Evolutionary conservation across 768 basidiomycete species (phyloP), one percentile per base, ranked within the genome.

Genomic region (Amanita pseudoporphyria): DNA sequence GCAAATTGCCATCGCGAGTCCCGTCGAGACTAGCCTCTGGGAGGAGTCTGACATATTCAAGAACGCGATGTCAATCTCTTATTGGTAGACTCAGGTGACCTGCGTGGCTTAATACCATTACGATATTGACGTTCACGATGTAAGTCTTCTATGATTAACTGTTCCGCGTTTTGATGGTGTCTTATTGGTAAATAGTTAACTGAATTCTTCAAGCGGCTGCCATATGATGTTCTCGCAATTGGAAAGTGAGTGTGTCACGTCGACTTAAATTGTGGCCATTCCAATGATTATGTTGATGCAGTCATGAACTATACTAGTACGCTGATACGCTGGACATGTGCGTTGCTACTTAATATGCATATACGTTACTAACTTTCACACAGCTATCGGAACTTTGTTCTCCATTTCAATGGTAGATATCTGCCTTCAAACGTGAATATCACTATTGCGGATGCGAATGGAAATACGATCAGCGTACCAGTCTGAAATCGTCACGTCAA

Each of bases 391-490:
- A 84, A 84, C 60, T 85, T 90, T 57, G 79, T 68, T 3, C 82
- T 79, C 2, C 66, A 77, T 40, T 73, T 81, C 63, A 70, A 76
- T 6, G 88, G 85, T 5, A 73, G 81, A 39, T 93, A 91, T 62
- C 67, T 96, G 41, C 80, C 88, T 1, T 87, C 83, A 2, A 95
- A 95, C 57, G 86, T 79, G 49, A 87, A 94, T 66, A 87, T 95
- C 60, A 91, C 89, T 2, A 59, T 85, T 9, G 53, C 71, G 13
- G 72, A 76, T 56, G 57, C 64, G 30, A 51, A 67, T 16, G 67
- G 67, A 28, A 57, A 68, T 30, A 58, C 62, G 3, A 63, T 67
- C 24, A 69, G 54, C 41, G 60, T 64, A 5, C 66, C 70, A 1
- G 64, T 72, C 44, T 74, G 70, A 38, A 63, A 67, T 68, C 79